A percentile compares a stretch with the other conserved stretches of the same genome.
These are phyloP conservation scores for Zymoseptoria ardabiliae DNA, from an alignment of 2,329 filamentous ascomycete genomes.

Conservation along the genomic window DNA sequence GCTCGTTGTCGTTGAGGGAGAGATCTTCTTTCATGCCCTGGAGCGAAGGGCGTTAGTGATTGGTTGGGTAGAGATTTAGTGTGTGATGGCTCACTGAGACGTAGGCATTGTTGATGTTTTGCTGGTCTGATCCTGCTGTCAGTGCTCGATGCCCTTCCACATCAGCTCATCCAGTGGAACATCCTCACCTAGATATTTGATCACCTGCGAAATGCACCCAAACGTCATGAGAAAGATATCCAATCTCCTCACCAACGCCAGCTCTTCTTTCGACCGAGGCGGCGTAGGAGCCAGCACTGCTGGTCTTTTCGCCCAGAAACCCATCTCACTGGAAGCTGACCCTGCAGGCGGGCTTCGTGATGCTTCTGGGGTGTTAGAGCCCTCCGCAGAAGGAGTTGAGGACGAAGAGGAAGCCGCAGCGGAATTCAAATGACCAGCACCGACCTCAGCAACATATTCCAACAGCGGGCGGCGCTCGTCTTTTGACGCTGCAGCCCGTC, in stretches of 20 bases:
- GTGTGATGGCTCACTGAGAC: background rate
- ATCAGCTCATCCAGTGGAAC: no score
- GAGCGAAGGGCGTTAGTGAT: constrained; percentile 8
- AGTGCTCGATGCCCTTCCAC: background rate
- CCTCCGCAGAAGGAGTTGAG: background rate
- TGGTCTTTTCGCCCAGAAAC: constrained; percentile 10
- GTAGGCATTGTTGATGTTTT: constrained; percentile 23
- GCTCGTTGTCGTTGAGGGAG: constrained; percentile 21
- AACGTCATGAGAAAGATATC: constrained; percentile 36
- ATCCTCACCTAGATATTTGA: constrained; percentile 20
- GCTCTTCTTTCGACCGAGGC: constrained; percentile 28
- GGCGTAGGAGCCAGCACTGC: constrained; percentile 14
- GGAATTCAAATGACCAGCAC: background rate
- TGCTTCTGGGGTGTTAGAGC: background rate
- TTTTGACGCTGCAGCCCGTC: background rate
- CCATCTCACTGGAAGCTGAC: constrained; percentile 3
- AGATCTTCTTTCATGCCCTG: constrained; percentile 25
- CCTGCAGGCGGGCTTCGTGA: background rate
- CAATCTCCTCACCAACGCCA: constrained; percentile 31
- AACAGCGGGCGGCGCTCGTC: background rate
- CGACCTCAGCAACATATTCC: background rate
- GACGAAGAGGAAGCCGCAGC: background rate
- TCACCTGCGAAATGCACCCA: constrained; percentile 36
- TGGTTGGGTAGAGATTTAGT: background rate
- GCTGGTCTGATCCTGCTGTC: constrained; percentile 12